Evolutionary conservation across 2,329 filamentous ascomycete species (phyloP), one percentile per base, ranked within the genome.

Genomic region (Colletotrichum australisinense): DNA sequence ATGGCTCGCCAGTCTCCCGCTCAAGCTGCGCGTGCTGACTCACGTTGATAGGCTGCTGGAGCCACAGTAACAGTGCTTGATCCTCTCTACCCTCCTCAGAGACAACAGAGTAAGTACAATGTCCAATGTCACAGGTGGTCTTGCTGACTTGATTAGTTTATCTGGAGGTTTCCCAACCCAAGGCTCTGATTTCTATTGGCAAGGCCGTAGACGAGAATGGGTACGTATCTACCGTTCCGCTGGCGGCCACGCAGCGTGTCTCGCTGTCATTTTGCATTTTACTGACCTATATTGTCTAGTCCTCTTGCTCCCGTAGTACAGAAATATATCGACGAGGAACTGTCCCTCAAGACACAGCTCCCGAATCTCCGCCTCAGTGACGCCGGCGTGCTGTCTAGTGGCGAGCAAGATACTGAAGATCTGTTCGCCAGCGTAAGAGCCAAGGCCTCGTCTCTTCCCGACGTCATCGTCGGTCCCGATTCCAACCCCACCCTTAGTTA

Each of bases 391-490:
- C 86, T 98, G 1, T 79, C 86, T n/a, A 95, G 95, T 73, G 95
- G 95, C 42, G 81, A 86, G 7, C 79, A 88, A 5, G 85, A 91
- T 68, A 93, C 91, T 32, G 84, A 88, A 70, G 95, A 98, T 77
- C 87, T 93, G 28, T 88, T 98, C 68, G 84, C 88, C 14, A 80
- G 83, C 32, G 84, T 88, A 63, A 79, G 84, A 60, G 81, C 86
- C 76, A 91, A 89, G 78, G 84, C 84, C 1, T 83, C 86, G 9
- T 82, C 89, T 63, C 85, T 90, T 19, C 93, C 94, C 1, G 91
- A 91, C 65, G 92, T 97, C 3, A 79, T 94, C 5, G 93, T 98
- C 14, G 96, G 96, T 0, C 96, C 96, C 0, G 96, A 98, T 81
- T 94, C 93, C 19, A 93, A 88, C 7, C 93, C 93, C 1, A 97